Conservation (phyloP, 2,329 filamentous ascomycete genomes). For the Dactylellina cionopaga region DNA sequence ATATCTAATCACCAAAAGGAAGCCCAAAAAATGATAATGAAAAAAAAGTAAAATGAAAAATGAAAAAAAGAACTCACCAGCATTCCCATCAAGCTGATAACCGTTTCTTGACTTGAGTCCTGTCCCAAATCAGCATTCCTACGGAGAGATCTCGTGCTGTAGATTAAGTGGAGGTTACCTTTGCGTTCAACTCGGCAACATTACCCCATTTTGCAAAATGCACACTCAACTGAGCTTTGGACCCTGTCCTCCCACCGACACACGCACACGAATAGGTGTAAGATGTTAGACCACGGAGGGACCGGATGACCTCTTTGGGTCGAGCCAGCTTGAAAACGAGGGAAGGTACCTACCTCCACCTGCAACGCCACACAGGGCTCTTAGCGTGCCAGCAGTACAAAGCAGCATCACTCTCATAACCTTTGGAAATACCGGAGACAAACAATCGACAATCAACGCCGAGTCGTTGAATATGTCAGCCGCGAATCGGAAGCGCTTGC, state of each 20-base stretch:
- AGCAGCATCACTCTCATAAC: slow-evolving; percentile 68
- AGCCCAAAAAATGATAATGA: not conserved
- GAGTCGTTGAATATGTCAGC: slow-evolving; percentile 90
- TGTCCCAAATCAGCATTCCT: slow-evolving; percentile 60
- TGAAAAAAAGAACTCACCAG: slow-evolving; percentile 64
- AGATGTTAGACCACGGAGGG: slow-evolving; percentile 21
- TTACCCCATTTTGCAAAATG: slow-evolving; percentile 92
- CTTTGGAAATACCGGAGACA: slow-evolving; percentile 77
- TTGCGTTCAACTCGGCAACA: slow-evolving; percentile 87
- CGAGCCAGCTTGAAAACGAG: slow-evolving; percentile 11
- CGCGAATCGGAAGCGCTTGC: slow-evolving; percentile 86
- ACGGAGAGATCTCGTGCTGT: slow-evolving; percentile 23
- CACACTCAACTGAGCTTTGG: slow-evolving; percentile 88
- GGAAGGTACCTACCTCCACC: slow-evolving; percentile 66
- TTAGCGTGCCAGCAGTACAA: slow-evolving; percentile 70
- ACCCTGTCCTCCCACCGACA: slow-evolving; percentile 64
- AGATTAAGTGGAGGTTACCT: slow-evolving; percentile 59
- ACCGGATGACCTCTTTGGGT: slow-evolving; percentile 44
- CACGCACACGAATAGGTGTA: slow-evolving; percentile 8
- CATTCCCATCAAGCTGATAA: slow-evolving; percentile 89
- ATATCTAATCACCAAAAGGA: slow-evolving; percentile 19
- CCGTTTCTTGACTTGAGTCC: slow-evolving; percentile 94
- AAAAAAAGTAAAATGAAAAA: not conserved
- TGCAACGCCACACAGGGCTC: slow-evolving; percentile 84
- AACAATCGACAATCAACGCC: slow-evolving; percentile 84